phyloP scores from a whole-genome alignment of 192 early-diverging fungal genomes.

The Rhizoclosmatium globosum region DNA sequence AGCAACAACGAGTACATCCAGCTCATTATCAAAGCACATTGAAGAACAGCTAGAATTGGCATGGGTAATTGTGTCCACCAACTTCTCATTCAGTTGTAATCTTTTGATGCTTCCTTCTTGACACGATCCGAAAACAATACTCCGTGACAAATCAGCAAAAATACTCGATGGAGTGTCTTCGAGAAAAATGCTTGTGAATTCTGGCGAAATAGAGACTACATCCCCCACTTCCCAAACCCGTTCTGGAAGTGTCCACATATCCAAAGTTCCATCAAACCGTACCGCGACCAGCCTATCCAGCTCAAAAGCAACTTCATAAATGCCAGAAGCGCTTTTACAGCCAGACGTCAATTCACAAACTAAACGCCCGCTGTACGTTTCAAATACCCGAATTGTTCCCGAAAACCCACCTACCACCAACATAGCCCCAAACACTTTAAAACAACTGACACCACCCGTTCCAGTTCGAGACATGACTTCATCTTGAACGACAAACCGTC shows the following conservation, averaged over 20 bases:
- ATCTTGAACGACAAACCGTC: slow-evolving; percentile 5
- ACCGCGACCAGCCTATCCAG: slow-evolving; percentile 11
- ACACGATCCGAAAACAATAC: too few relatives aligned
- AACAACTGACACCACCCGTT: background rate
- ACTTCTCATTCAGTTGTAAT: background rate
- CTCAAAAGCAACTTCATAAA: slow-evolving; percentile 15
- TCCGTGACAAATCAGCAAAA: background rate
- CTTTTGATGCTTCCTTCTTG: too few relatives aligned
- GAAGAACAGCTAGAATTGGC: background rate
- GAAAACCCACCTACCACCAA: slow-evolving; percentile 8
- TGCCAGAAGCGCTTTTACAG: background rate
- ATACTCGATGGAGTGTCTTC: background rate
- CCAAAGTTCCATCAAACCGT: slow-evolving; percentile 27
- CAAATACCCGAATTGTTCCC: slow-evolving; percentile 31
- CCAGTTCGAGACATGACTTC: background rate
- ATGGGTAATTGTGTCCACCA: background rate
- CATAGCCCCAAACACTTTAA: background rate
- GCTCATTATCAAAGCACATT: background rate
- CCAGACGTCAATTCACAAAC: background rate
- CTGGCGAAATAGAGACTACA: background rate
- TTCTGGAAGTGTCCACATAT: background rate
- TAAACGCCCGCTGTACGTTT: slow-evolving; percentile 18
- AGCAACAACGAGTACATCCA: slow-evolving; percentile 7
- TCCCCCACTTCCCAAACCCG: too few relatives aligned
- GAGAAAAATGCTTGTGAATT: background rate